A percentile compares a stretch with the other conserved stretches of the same genome.
Evolutionary conservation across 2,329 filamentous ascomycete species (phyloP).

Genomic region (Thielaviopsis punctulata): DNA sequence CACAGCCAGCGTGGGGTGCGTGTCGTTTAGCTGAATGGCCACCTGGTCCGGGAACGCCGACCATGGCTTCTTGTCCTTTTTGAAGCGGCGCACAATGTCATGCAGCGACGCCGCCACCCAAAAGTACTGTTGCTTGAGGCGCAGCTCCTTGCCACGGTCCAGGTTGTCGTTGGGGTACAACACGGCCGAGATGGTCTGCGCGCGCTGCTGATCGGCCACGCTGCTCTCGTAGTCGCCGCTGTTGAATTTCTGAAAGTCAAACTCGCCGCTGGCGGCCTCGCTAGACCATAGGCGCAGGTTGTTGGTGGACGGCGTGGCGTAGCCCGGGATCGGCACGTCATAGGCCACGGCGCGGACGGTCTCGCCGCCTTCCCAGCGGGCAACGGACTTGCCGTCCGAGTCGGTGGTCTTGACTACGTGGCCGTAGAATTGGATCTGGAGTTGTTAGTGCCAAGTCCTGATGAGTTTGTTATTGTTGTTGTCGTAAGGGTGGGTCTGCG

Average conservation of each 20-base stretch:
- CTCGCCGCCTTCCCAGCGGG: constrained; percentile 83
- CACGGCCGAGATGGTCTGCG: constrained; percentile 97
- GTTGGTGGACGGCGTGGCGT: constrained; percentile 78
- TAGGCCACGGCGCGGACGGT: constrained; percentile 84
- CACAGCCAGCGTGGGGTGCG: constrained; percentile 88
- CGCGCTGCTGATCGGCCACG: constrained; percentile 91
- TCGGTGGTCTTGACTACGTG: constrained; percentile 59
- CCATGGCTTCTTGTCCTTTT: constrained; percentile 88
- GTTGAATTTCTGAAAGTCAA: constrained; percentile 99
- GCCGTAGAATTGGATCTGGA: constrained; percentile 80
- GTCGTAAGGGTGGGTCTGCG: too few species aligned
- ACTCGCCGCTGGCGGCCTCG: constrained; percentile 91
- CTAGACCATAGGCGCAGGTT: constrained; percentile 95
- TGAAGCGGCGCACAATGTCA: constrained; percentile 94
- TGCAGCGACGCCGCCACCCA: constrained; percentile 95
- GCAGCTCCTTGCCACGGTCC: constrained; percentile 88
- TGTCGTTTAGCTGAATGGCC: constrained; percentile 95
- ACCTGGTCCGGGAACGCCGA: constrained; percentile 84
- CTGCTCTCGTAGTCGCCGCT: constrained; percentile 94
- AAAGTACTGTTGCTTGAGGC: constrained; percentile 98
- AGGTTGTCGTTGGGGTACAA: constrained; percentile 96
- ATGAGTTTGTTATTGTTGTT: too few species aligned
- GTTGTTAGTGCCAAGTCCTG: too few species aligned
- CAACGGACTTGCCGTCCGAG: constrained; percentile 55
- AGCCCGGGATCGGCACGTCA: constrained; percentile 84